Evolutionary conservation across 305 asterid species (phyloP), one percentile per base, ranked within the genome.

Genomic region (Withania somnifera): DNA sequence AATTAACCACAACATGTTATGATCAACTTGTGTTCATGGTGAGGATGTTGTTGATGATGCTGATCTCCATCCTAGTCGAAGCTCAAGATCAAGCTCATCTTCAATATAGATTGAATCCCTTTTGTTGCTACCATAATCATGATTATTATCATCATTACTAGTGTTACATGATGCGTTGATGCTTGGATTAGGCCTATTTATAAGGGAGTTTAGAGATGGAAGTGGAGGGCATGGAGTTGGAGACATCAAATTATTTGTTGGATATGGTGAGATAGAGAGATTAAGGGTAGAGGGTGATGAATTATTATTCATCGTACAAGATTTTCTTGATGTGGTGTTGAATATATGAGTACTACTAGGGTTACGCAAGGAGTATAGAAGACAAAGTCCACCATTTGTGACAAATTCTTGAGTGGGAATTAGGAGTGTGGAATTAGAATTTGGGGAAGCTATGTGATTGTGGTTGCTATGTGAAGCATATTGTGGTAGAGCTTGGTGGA

Each of bases 41-140:
- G 20, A 68, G 1, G 77, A 68, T 68, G 78, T 42, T 69, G 78
- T 71, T 42, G 57, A 13, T 13, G 85, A 80, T 52, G 81, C 76
- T 56, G 81, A 85, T 68, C 84, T 61, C 20, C 91, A 85, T 50
- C 97, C 96, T 32, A 93, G 85, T 19, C 97, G 92, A 51, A 93
- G 92, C 86, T 91, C 97, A 47, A 93, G 84, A 85, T 93, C 96
- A 50, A 93, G 80, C 82, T 89, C 92, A 82, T 90, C 93, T 60
- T 88, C 90, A 3, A 26, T 40, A n/a, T n/a, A n/a, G 64, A 79
- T 80, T 7, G 86, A 80, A 38, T 87, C 86, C 30, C 69, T 69
- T 50, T 3, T 75, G 54, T 36, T 81, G 5, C 54, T 80, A 28
- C 78, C 52, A 19, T 56, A 78, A 9, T 60, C 73, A 14, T 14